These are phyloP conservation scores for Amanita polypyramis DNA, from an alignment of 768 basidiomycete genomes.

Conservation along the genomic window DNA sequence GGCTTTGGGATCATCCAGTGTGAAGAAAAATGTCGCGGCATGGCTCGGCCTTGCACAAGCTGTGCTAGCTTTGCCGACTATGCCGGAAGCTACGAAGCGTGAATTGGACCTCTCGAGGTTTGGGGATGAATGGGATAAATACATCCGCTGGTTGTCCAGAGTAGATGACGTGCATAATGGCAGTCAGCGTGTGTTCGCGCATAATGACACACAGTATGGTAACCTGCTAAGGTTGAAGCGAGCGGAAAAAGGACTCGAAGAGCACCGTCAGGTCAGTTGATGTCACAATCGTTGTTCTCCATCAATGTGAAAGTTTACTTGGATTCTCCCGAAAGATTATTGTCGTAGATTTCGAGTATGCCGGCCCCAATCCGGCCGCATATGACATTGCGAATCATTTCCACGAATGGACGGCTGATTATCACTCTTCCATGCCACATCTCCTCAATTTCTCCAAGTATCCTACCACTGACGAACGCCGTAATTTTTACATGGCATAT, in stretches of 20 bases:
- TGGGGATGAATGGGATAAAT: constrained; percentile 52
- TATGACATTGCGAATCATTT: constrained; percentile 98
- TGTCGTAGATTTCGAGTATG: constrained; percentile 98
- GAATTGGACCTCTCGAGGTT: constrained; percentile 60
- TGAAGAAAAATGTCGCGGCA: constrained; percentile 52
- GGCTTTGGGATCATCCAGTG: constrained; percentile 49
- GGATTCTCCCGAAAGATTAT: constrained; percentile 47
- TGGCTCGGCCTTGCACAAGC: constrained; percentile 68
- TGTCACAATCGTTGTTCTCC: background rate
- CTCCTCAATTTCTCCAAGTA: constrained; percentile 53
- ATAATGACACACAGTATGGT: constrained; percentile 96
- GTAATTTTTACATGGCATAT: constrained; percentile 83
- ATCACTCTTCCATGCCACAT: constrained; percentile 63
- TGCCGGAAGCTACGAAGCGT: constrained; percentile 33
- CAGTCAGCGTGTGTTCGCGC: constrained; percentile 67
- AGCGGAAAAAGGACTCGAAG: constrained; percentile 43
- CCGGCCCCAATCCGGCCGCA: constrained; percentile 82
- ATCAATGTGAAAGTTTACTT: background rate
- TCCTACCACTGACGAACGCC: constrained; percentile 62
- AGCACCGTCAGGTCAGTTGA: constrained; percentile 62
- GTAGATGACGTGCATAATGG: constrained; percentile 48
- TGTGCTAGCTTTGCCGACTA: constrained; percentile 55
- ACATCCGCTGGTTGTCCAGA: constrained; percentile 57
- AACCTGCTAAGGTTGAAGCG: constrained; percentile 72
- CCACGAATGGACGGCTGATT: constrained; percentile 94